phyloP scores from a whole-genome alignment of 2,329 filamentous ascomycete genomes.

The Zymoseptoria passerinii region DNA sequence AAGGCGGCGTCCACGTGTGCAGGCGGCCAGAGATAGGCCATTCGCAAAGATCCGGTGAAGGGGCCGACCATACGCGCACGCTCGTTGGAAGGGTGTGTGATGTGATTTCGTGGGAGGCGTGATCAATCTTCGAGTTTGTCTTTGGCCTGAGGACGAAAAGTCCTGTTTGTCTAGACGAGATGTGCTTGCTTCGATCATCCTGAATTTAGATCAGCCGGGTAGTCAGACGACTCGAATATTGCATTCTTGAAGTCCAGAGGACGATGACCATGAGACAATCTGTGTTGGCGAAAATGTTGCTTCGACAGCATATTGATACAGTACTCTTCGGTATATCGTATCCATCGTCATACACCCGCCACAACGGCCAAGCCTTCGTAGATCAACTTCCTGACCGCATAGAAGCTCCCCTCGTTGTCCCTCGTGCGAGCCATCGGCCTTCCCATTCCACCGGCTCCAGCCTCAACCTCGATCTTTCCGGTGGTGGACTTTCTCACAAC shows the following conservation, averaged over 20 bases:
- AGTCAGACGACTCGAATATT: not conserved
- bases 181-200: not conserved
- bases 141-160: not conserved
- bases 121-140: not conserved
- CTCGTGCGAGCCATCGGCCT: slow-evolving; percentile 28
- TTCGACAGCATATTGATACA: not conserved
- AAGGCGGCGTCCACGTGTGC: not conserved
- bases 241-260: too few relatives aligned
- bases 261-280: too few relatives aligned
- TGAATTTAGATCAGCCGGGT: not conserved
- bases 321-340: not conserved
- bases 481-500: slow-evolving; percentile 80
- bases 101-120: not conserved
- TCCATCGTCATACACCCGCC: slow-evolving; percentile 44
- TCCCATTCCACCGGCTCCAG: slow-evolving; percentile 47
- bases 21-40: not conserved
- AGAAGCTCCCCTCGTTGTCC: slow-evolving; percentile 60
- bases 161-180: not conserved
- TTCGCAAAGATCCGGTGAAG: not conserved
- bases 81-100: not conserved
- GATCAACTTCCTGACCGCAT: slow-evolving; percentile 80
- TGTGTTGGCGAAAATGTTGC: too few relatives aligned
- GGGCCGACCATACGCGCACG: not conserved
- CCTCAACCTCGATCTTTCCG: slow-evolving; percentile 72
- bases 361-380: slow-evolving; percentile 93